These are phyloP conservation scores for Mortierella sp. DNA, from an alignment of 371 early-diverging fungal species.

Conservation along the genomic window DNA sequence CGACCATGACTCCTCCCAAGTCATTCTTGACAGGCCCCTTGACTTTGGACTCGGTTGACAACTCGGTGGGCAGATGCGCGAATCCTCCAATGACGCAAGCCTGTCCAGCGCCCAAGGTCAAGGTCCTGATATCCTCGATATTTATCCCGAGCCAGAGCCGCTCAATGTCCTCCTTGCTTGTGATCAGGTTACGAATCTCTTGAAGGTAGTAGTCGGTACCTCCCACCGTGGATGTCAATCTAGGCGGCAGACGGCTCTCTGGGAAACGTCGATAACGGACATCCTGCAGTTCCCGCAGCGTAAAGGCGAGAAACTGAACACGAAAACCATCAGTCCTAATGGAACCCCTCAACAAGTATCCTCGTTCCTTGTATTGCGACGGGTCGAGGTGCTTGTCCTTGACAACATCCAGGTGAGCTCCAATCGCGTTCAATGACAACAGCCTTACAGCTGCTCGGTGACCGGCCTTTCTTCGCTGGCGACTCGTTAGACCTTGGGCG, in stretches of 20 bases:
- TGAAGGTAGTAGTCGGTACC: constrained; percentile 1
- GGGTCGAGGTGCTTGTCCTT: not conserved
- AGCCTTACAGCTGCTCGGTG: not conserved
- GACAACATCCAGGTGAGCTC: not conserved
- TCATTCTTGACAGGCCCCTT: not conserved
- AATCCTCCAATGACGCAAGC: not conserved
- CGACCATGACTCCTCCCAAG: not conserved
- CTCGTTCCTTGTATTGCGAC: not conserved
- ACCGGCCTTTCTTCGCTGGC: not conserved
- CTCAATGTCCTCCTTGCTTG: constrained; percentile 10
- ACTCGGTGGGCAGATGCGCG: not conserved
- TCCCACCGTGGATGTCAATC: constrained; percentile 11
- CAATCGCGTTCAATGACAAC: not conserved
- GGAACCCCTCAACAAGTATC: not conserved
- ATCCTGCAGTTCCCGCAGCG: constrained; percentile 16
- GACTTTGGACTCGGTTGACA: not conserved
- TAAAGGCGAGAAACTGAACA: constrained; percentile 15
- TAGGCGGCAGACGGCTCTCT: not conserved
- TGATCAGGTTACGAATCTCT: constrained; percentile 14
- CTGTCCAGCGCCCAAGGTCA: constrained; percentile 17
- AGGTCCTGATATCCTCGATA: not conserved
- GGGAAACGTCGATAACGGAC: not conserved
- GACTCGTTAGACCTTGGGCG: not conserved
- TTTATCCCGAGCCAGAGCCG: not conserved
- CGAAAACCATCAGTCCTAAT: constrained; percentile 13